Base-by-base conservation (phyloP, 306 rosid species). In the Begonia fuchsioides region DNA sequence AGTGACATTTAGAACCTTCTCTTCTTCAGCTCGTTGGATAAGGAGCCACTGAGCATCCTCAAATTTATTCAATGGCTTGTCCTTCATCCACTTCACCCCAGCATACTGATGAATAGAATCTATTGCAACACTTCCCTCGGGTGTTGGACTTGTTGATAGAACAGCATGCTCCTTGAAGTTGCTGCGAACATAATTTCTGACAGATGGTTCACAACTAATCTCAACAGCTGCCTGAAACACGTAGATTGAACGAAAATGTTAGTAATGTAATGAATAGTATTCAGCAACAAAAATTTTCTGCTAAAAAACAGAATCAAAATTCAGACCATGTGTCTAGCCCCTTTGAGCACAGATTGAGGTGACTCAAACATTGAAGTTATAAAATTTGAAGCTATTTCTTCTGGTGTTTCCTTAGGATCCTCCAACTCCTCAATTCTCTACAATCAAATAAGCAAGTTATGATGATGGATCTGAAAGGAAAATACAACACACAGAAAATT, bases 31-130 rank as follows among this genome's bases (percentile, higher is more conserved):
- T 73, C 85, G 85, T 75, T 77, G 93, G 56, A 90, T 71, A 63
- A 90, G 95, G 66, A 90, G 83, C 98, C 98, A 90, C 48, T 90
- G 98, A 26, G 78, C 87, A 85, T 90, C 93, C 56, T 73, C 92
- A 79, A 90, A 90, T 59, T 68, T 82, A 59, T 56, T 68, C 51
- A 90, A 55, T 13, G 98, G 98, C 76, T 90, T 90, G 66, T 82
- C 86, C 9, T 78, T 84, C 62, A 90, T 51, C 98, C 98, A 90
- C 72, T 84, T 90, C 65, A 85, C 90, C 67, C 69, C 85, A 47
- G 85, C 57, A 73, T 75, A 85, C 73, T 82, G 92, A 72, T 90
- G 95, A 55, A 77, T 82, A 62, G 92, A 71, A 75, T 90, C 98
- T 62, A 90, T 77, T 55, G 82, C 69, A 32, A 47, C 55, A 67